These are phyloP conservation scores for Penicillium alfredii DNA, from an alignment of 495 filamentous ascomycete species.

Conservation along the genomic window DNA sequence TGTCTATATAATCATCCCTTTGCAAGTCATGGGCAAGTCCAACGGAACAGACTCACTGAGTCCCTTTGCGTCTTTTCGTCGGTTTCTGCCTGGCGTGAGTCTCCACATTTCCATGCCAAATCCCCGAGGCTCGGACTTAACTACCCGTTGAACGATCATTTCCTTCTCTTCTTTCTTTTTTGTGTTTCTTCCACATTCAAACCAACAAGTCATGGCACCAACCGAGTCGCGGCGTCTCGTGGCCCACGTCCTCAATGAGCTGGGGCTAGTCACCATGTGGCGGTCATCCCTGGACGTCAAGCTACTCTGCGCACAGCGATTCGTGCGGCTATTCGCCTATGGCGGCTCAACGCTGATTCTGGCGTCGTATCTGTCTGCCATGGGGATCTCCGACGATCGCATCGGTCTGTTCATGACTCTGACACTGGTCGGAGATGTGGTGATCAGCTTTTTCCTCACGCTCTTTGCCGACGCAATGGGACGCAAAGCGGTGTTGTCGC, in stretches of 20 bases:
- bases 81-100: too few relatives aligned
- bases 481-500: slow-evolving; percentile 58
- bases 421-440: slow-evolving; percentile 72
- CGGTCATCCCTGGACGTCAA: slow-evolving; percentile 55
- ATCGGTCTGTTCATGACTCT: slow-evolving; percentile 87
- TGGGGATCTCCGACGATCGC: slow-evolving; percentile 60
- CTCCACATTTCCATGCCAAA: too few relatives aligned
- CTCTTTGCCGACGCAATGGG: slow-evolving; percentile 70
- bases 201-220: slow-evolving; percentile 5
- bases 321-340: slow-evolving; percentile 75
- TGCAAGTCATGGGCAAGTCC: too few relatives aligned
- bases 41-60: too few relatives aligned
- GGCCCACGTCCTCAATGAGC: slow-evolving; percentile 24
- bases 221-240: slow-evolving; percentile 7
- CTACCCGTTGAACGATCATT: too few relatives aligned
- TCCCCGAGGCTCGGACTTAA: too few relatives aligned
- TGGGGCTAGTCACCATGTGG: slow-evolving; percentile 39
- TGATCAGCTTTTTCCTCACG: slow-evolving; percentile 70
- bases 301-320: slow-evolving; percentile 66
- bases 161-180: too few relatives aligned
- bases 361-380: slow-evolving; percentile 59
- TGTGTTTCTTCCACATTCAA: too few relatives aligned
- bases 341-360: slow-evolving; percentile 70
- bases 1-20: too few relatives aligned
- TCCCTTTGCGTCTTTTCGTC: too few relatives aligned